Evolutionary conservation across 2,329 filamentous ascomycete species (phyloP).

Genomic region (Epichloe sibirici): DNA sequence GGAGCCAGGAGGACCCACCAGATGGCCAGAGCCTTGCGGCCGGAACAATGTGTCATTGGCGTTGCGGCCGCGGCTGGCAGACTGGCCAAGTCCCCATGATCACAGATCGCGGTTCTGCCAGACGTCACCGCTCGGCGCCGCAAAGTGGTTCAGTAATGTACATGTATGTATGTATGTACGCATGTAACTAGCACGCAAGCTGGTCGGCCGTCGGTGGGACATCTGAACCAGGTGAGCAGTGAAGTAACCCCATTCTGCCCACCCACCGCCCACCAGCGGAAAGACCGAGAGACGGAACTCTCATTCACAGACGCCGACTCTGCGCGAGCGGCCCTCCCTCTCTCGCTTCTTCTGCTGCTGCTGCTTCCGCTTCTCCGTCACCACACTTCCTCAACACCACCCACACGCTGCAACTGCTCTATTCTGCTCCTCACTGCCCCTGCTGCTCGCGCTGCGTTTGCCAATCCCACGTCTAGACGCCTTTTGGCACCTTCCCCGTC

Average conservation of each 20-base stretch:
- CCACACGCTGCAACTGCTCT: neutral
- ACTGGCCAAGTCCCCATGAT: conserved; percentile 11
- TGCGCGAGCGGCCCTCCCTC: conserved; percentile 5
- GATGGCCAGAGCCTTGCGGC: conserved; percentile 9
- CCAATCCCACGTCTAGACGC: conserved; percentile 1
- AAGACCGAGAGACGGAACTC: conserved; percentile 6
- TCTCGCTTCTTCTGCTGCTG: conserved; percentile 1
- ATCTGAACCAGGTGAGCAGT: too few species aligned
- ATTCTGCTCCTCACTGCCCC: neutral
- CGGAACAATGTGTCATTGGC: conserved; percentile 22
- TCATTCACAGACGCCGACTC: conserved; percentile 6
- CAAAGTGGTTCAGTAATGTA: too few species aligned
- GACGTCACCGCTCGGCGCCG: conserved; percentile 13
- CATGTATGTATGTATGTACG: too few species aligned
- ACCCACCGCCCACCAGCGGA: neutral
- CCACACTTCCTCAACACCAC: conserved; percentile 2
- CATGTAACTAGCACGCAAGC: neutral
- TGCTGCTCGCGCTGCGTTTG: neutral
- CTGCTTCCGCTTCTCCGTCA: conserved; percentile 1
- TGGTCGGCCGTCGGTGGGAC: neutral
- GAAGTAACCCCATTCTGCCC: neutral
- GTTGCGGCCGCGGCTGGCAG: conserved; percentile 10
- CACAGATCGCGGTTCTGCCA: conserved; percentile 17
- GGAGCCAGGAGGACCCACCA: neutral
- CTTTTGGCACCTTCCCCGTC: neutral